Conservation (phyloP, 2,329 filamentous ascomycete species). For the Juglanconis oblonga region DNA sequence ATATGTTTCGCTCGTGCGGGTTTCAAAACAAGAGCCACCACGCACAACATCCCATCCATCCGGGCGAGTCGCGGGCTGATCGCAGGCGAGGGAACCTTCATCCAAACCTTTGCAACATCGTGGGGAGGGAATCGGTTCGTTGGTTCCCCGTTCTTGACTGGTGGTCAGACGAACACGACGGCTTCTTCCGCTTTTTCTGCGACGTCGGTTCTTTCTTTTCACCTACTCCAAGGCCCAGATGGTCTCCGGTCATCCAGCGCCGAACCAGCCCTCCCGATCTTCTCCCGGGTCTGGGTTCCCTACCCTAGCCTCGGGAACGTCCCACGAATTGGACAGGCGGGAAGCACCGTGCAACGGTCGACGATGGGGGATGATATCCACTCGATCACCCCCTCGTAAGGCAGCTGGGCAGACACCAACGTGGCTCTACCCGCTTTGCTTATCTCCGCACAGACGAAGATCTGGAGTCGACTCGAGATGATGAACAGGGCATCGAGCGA, state of each 20-base stretch:
- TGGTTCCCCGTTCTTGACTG: background rate
- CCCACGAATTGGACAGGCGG: background rate
- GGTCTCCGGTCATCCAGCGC: background rate
- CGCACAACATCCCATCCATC: background rate
- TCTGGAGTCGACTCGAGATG: background rate
- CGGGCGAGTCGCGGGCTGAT: background rate
- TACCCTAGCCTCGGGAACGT: slow-evolving; percentile 4
- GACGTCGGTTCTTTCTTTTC: background rate
- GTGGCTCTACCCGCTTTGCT: background rate
- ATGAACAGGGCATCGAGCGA: background rate
- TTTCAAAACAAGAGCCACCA: background rate
- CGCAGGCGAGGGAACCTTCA: background rate
- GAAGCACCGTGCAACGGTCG: background rate
- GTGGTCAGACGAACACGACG: slow-evolving; percentile 14
- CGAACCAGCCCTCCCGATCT: background rate
- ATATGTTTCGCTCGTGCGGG: background rate
- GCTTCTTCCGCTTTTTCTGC: slow-evolving; percentile 6
- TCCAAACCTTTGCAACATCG: background rate
- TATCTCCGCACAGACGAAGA: background rate
- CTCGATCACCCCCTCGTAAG: slow-evolving; percentile 5
- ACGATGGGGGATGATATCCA: background rate
- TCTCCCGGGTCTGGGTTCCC: background rate
- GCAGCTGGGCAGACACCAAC: slow-evolving; percentile 1
- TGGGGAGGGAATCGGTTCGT: background rate
- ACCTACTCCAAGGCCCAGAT: background rate